Evolutionary conservation across 1,284 basidiomycete genomes (phyloP).

Genomic region (Tetrapyrgos nigripes): DNA sequence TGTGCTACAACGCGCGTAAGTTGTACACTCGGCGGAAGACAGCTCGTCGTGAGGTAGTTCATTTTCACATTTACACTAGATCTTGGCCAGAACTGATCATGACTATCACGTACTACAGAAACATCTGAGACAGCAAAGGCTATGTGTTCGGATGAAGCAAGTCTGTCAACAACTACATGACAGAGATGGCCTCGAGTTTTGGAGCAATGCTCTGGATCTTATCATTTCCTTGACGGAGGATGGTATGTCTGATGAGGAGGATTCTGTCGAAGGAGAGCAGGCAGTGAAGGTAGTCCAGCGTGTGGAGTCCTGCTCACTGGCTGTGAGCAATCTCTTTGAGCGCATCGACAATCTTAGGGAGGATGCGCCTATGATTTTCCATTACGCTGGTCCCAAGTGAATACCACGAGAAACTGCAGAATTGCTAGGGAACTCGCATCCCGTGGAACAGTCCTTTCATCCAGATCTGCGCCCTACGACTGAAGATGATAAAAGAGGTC

Average conservation of each 20-base stretch:
- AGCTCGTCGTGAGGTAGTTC: neutral
- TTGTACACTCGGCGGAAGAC: neutral
- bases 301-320: neutral
- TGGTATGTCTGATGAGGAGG: slow-evolving; percentile 1
- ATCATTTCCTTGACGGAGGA: neutral
- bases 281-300: neutral
- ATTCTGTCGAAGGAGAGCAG: neutral
- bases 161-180: neutral
- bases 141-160: too few relatives aligned
- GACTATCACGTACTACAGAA: too few relatives aligned
- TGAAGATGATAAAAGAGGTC: too few relatives aligned
- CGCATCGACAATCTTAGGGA: too few relatives aligned
- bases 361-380: too few relatives aligned
- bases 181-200: neutral
- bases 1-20: neutral
- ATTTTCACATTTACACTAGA: neutral
- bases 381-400: too few relatives aligned
- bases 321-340: neutral
- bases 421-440: too few relatives aligned
- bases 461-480: too few relatives aligned
- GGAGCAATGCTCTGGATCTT: neutral
- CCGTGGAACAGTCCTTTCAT: too few relatives aligned
- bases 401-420: too few relatives aligned
- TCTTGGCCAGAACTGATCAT: neutral
- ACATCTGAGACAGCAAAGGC: too few relatives aligned